Base-by-base conservation (phyloP, 2,329 filamentous ascomycete genomes). In the Claviceps paspali region DNA sequence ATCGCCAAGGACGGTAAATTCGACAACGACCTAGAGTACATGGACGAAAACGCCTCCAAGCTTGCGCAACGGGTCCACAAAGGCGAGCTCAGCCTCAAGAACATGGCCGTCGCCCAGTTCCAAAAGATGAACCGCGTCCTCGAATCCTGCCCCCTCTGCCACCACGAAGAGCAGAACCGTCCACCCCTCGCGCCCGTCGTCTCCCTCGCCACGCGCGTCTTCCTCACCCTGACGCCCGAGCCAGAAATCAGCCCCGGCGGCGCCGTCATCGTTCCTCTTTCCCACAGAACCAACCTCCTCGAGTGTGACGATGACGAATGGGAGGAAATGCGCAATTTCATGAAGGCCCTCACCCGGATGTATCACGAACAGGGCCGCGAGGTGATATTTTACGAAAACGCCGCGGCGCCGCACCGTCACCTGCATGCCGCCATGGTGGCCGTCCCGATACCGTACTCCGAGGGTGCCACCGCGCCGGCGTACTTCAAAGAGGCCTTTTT, bases 261-360 rank as follows among this genome's bases (percentile, higher is more conserved):
- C 34, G 83, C 87, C 6, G 79, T 91, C 40, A 91, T 98, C 43
- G 85, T 87, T 3, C 91, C 91, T 5, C 76, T 91, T 17, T 75
- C 86, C 47, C 91, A 98, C 55, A 79, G 79, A 36, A 76, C 69
- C 18, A 98, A 96, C 55, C 73, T 98, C 0, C 65, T 98, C n/a
- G 88, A 95, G 57, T 98, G 91, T 57, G 88, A 96, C 57, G 88
- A 98, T 52, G 91, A 98, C 53, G 91, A 98, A 56, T 98, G 92
- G 92, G 91, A 98, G 54, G 91, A 98, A 59, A 79, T 98, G 5
- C 82, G 91, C 47, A 98, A 98, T 57, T 98, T 98, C 54, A 96
- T 96, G 88, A 98, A 98, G 63, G 82, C 76, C 41, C 68, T 98
- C 15, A 95, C 82, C 4, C 77, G 88, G 31, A 81, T 95, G 74